phyloP scores from a whole-genome alignment of 441 rosid genomes.

The Corymbia citriodora region DNA sequence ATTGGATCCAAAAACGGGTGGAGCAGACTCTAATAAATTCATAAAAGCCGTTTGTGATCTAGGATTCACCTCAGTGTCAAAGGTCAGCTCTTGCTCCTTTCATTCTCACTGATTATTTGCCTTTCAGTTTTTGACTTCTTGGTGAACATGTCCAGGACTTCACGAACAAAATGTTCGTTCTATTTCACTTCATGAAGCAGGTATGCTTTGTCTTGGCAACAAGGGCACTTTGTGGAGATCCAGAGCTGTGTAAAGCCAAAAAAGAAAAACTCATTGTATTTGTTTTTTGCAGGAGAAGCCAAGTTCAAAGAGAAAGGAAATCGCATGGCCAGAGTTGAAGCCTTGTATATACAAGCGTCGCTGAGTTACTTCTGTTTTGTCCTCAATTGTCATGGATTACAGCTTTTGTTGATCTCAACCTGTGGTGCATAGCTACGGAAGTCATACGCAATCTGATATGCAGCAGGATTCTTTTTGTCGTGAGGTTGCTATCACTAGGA shows the following conservation, averaged over 20 bases:
- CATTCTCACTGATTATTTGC: background rate
- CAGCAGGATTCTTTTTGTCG: background rate
- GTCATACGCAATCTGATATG: background rate
- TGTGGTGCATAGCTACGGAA: background rate
- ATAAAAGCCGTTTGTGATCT: constrained; percentile 64
- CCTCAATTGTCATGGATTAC: background rate
- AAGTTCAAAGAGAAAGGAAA: constrained; percentile 39
- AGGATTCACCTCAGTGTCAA: constrained; percentile 46
- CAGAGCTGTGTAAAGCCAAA: background rate
- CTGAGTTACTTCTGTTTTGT: constrained; percentile 1
- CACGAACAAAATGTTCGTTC: constrained; percentile 81
- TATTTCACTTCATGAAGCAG: constrained; percentile 75
- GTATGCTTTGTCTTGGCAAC: constrained; percentile 17
- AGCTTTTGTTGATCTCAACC: background rate
- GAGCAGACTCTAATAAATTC: constrained; percentile 72
- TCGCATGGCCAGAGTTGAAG: constrained; percentile 81
- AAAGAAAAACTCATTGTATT: background rate
- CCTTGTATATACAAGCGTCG: constrained; percentile 90
- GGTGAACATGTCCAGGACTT: constrained; percentile 50
- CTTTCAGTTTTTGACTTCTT: background rate
- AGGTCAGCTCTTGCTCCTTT: constrained; percentile 27
- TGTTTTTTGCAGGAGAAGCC: constrained; percentile 40
- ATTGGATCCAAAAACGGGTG: constrained; percentile 82
- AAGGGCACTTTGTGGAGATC: background rate
- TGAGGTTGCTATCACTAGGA: background rate